Base-by-base conservation (phyloP, 164 flowering plant species). In the Magnolia sinica region DNA sequence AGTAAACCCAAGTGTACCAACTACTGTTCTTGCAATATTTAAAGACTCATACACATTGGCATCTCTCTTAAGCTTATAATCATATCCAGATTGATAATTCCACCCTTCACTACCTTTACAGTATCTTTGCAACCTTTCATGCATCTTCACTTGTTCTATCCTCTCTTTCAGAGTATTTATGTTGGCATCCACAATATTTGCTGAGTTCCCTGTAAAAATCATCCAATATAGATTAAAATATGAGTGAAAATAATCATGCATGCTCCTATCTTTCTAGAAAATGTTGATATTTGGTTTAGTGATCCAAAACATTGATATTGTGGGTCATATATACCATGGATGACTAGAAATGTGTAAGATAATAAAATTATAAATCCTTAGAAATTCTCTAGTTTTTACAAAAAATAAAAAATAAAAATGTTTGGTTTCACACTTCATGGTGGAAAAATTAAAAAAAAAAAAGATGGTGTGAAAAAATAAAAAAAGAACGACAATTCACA, bases 71-170 rank as follows among this genome's bases (percentile, higher is more conserved):
- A 71, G 68, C 50, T 80, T 77, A 27, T 74, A 45, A 78, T 77
- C 23, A 52, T 83, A 81, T 16, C 72, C 82, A 59, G 84, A 16
- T 74, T 78, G 79, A 74, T 88, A 87, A 59, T 83, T 83, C 89
- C 89, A 88, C 7, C 90, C 90, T 61, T 59, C 20, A 64, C 71
- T 7, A 64, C 83, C 78, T 71, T 76, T 74, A 70, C 70, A 76
- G 52, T 85, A 79, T 72, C 84, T 85, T 76, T 85, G 83, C 74
- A 89, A 67, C 59, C 83, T 84, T 78, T 87, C 91, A 76, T 80
- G 81, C 61, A 72, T 76, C 83, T 68, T 82, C 20, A 85, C 73
- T 65, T 80, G 74, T 61, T 86, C 87, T 50, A 89, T 83, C 64
- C 87, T 89, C 63, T 79, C 79, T 50, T 78, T 83, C 50, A 87